phyloP scores from a whole-genome alignment of 805 yeast genomes.

The Priceomyces haplophilus region DNA sequence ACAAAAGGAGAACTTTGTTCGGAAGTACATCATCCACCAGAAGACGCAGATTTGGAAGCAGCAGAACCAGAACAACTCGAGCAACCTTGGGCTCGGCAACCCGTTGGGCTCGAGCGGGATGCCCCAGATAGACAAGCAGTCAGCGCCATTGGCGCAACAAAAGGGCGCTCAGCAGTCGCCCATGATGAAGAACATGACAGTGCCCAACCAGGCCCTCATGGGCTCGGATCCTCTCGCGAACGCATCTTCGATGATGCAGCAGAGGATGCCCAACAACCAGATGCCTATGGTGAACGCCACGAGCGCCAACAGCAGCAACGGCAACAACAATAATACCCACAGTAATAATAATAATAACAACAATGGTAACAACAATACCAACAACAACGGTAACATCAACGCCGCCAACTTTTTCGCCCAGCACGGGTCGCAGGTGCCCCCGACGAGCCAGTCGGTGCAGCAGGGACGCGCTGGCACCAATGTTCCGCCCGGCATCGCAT shows the following conservation, averaged over 20 bases:
- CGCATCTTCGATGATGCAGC: constrained; percentile 18
- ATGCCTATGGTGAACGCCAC: constrained; percentile 6
- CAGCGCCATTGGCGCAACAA: constrained; percentile 11
- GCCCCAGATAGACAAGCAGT: constrained; percentile 7
- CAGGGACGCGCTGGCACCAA: constrained; percentile 5
- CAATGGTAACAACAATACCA: constrained; percentile 10
- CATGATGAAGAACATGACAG: constrained; percentile 13
- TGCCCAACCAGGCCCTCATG: constrained; percentile 11
- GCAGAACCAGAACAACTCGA: constrained; percentile 18
- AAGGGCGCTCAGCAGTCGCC: constrained; percentile 19
- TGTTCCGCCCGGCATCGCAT: constrained; percentile 4
- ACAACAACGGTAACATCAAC: constrained; percentile 10
- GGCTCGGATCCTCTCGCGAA: constrained; percentile 14
- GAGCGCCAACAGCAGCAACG: constrained; percentile 10
- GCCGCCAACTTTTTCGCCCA: constrained; percentile 10
- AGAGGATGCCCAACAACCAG: constrained; percentile 10
- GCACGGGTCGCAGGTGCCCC: not conserved
- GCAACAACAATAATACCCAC: constrained; percentile 10
- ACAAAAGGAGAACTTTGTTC: constrained; percentile 37
- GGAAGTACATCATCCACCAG: constrained; percentile 39
- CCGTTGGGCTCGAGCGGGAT: constrained; percentile 8
- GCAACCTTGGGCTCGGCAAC: constrained; percentile 7
- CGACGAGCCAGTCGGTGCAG: constrained; percentile 2
- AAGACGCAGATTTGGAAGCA: constrained; percentile 29
- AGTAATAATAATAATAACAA: constrained; percentile 9